Evolutionary conservation across 805 yeast species (phyloP).

Genomic region (Yamadazyma olivae): DNA sequence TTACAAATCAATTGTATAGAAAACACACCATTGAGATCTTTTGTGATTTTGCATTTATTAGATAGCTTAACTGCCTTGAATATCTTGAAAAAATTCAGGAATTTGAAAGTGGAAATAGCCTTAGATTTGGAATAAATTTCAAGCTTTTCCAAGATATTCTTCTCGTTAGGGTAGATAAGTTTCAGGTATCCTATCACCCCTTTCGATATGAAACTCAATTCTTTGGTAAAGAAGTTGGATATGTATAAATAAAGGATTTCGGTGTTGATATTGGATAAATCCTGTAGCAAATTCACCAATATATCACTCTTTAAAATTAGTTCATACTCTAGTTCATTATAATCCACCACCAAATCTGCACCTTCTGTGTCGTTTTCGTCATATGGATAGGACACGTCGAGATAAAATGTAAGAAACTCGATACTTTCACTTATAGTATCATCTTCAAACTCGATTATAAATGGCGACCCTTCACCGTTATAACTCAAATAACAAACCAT

Average conservation of each 20-base stretch:
- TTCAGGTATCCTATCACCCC: slow-evolving; percentile 76
- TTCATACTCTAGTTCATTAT: slow-evolving; percentile 29
- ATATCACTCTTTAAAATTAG: slow-evolving; percentile 38
- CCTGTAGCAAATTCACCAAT: slow-evolving; percentile 32
- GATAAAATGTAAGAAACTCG: slow-evolving; percentile 37
- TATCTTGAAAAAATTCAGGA: slow-evolving; percentile 30
- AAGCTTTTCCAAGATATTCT: slow-evolving; percentile 60
- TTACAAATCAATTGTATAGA: slow-evolving; percentile 38
- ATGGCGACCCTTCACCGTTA: slow-evolving; percentile 37
- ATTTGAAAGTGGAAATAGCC: slow-evolving; percentile 28
- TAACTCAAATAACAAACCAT: slow-evolving; percentile 35
- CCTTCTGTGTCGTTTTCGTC: slow-evolving; percentile 16
- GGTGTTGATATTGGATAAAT: slow-evolving; percentile 34
- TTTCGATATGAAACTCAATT: slow-evolving; percentile 56
- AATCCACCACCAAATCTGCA: slow-evolving; percentile 21
- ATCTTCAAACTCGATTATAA: slow-evolving; percentile 42
- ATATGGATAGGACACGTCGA: slow-evolving; percentile 25
- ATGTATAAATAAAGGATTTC: slow-evolving; percentile 29
- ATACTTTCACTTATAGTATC: slow-evolving; percentile 36
- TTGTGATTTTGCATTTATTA: slow-evolving; percentile 36
- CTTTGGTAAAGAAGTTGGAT: slow-evolving; percentile 29
- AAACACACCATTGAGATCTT: slow-evolving; percentile 33
- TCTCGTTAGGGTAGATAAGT: slow-evolving; percentile 61
- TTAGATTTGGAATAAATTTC: slow-evolving; percentile 27
- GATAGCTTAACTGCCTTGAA: slow-evolving; percentile 36